Evolutionary conservation across 441 rosid species (phyloP), one percentile per base, ranked within the genome.

Genomic region (Viola pubescens): DNA sequence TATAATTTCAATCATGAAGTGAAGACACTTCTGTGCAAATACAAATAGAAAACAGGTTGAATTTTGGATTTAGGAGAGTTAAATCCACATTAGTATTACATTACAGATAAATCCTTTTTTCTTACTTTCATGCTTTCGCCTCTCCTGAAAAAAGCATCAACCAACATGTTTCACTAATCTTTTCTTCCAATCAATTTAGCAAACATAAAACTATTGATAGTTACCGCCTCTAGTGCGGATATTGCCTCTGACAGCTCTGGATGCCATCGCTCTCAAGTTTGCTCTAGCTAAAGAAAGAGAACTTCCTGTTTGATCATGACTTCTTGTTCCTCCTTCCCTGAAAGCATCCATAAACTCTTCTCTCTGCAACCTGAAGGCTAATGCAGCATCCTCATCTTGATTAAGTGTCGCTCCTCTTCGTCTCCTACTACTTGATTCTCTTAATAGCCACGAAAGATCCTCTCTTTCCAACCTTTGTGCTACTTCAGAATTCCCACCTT

Each of bases 201-300:
- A 48, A 41, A 37, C 19, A 1, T 9, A 52, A 53, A 70, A 48
- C 14, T 3, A 48, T n/a, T n/a, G 69, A 79, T 34, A 4, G 5
- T 10, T 57, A 61, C 19, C 54, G 49, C 75, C 62, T 71, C 88
- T 75, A 16, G 64, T 62, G 1, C 91, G 75, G 51, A 66, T 16
- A 59, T 26, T 60, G 38, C 38, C 9, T 4, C 7, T 80, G 51
- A 75, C 64, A 59, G 97, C 97, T 73, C 95, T 83, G 39, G 97
- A 85, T 51, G 97, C 97, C 97, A 88, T 82, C 26, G 95, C 94
- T 78, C 97, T 79, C 63, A 85, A 65, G 67, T 88, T 94, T 67
- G 87, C 85, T 82, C 95, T 85, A 37, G 97, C 99, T 19, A 55
- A 46, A 14, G 81, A 76, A 61, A 84, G 59, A 43, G 79, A 54